Evolutionary conservation across 495 filamentous ascomycete species (phyloP).

Genomic region (Mycothermus thermophilus): DNA sequence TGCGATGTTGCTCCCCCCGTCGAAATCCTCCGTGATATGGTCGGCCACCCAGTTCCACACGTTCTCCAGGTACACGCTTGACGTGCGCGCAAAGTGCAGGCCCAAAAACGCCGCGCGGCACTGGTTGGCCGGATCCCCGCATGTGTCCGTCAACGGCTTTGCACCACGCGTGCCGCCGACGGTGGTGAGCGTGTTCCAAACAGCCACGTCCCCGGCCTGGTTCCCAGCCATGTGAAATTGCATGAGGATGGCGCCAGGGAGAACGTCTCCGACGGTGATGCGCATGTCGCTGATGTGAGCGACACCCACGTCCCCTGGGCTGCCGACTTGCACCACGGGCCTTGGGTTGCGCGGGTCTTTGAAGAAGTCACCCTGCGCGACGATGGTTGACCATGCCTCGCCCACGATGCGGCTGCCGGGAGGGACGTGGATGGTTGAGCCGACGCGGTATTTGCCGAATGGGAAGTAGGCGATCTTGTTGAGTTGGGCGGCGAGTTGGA

Average conservation of each 20-base stretch:
- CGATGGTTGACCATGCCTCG: slow-evolving; percentile 36
- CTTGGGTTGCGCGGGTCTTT: slow-evolving; percentile 34
- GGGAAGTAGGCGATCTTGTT: slow-evolving; percentile 34
- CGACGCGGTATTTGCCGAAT: slow-evolving; percentile 36
- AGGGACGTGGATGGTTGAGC: slow-evolving; percentile 37
- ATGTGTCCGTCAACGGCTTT: slow-evolving; percentile 22
- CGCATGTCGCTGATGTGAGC: slow-evolving; percentile 47
- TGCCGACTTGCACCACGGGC: slow-evolving; percentile 47
- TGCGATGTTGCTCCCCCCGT: slow-evolving; percentile 29
- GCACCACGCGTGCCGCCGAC: slow-evolving; percentile 46
- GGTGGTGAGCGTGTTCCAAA: slow-evolving; percentile 48
- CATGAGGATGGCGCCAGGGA: slow-evolving; percentile 35
- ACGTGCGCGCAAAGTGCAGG: slow-evolving; percentile 47
- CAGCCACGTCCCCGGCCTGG: slow-evolving; percentile 40
- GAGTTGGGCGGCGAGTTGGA: slow-evolving; percentile 19
- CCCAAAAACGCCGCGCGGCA: slow-evolving; percentile 56
- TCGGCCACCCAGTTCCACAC: slow-evolving; percentile 62
- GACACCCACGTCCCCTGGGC: slow-evolving; percentile 39
- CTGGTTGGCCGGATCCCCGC: slow-evolving; percentile 29
- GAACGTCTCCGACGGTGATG: slow-evolving; percentile 32
- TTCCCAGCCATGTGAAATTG: slow-evolving; percentile 46
- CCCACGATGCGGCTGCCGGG: slow-evolving; percentile 39
- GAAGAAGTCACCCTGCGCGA: slow-evolving; percentile 37
- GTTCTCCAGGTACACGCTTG: slow-evolving; percentile 52
- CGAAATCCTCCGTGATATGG: slow-evolving; percentile 50